Percentiles rank a stretch among this genome's conserved stretches.
These are phyloP conservation scores for Mycena sp. DNA, from an alignment of 1,284 basidiomycete species.

Conservation along the genomic window DNA sequence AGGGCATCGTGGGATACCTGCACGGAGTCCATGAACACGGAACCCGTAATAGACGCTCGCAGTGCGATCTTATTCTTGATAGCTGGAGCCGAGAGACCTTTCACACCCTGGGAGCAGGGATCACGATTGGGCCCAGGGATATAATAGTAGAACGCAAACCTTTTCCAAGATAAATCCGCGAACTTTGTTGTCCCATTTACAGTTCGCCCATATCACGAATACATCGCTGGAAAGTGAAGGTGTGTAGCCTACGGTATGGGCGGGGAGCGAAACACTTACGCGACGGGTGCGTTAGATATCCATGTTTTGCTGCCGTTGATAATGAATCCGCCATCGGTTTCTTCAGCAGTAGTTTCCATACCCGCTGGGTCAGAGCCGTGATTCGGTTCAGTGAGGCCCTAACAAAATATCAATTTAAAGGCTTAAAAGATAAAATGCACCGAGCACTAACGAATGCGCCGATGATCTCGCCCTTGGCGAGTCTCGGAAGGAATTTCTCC, in stretches of 20 bases:
- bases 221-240: conserved; percentile 63
- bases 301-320: conserved; percentile 96
- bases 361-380: conserved; percentile 94
- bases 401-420: conserved; percentile 16
- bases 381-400: conserved; percentile 96
- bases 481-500: conserved; percentile 87
- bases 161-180: conserved; percentile 95
- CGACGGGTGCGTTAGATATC: conserved; percentile 93
- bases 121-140: neutral
- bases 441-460: conserved; percentile 86
- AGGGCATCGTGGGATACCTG: conserved; percentile 75
- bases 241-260: conserved; percentile 17
- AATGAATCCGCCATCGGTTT: conserved; percentile 86
- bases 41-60: conserved; percentile 91
- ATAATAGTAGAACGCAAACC: conserved; percentile 48
- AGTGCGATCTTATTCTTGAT: conserved; percentile 96
- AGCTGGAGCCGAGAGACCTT: conserved; percentile 86
- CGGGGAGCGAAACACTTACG: conserved; percentile 59
- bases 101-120: conserved; percentile 65
- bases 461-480: conserved; percentile 87
- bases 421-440: neutral
- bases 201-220: conserved; percentile 94
- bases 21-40: conserved; percentile 93
- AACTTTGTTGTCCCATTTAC: conserved; percentile 93
- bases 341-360: conserved; percentile 94